Base-by-base conservation (phyloP, 208 protist genomes). In the Leishmania mexicana region DNA sequence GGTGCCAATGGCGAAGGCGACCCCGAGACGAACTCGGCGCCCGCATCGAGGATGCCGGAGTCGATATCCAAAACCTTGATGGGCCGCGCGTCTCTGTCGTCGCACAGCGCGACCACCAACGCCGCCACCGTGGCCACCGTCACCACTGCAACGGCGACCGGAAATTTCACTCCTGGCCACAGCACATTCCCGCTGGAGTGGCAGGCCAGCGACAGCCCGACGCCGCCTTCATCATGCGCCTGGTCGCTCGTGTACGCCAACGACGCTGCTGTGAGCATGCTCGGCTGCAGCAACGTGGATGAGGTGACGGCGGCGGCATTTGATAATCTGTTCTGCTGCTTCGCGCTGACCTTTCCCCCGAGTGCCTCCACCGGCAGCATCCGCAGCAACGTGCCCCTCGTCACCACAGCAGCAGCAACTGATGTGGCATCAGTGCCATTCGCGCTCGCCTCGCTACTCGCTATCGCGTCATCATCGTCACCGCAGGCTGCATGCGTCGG, bases 171-270 rank as follows among this genome's bases (percentile, higher is more conserved):
- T 10, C 28, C 45, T 35, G 21, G 24, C 4, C 24, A n/a, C 62
- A 42, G 10, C 60, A 51, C 45, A 51, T 11, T 53, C 6, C 58
- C 8, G 24, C 21, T 8, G 15, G n/a, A 47, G 19, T 8, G 45
- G 58, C 4, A 1, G 17, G 7, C 53, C 53, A 74, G 47, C 42
- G 42, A 53, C 38, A 51, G 47, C 10, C 10, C 15, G 70, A 54
- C 4, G 28, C 21, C 28, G 38, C 40, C 70, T 15, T 53, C 53
- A 45, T 38, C 58, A 53, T 35, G 70, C 3, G 60, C 78, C 2
- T 85, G 82, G 82, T 72, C 82, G 71, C 53, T 88, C 13, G 24
- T 85, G 13, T 80, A 74, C 74, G 85, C 81, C 17, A 88, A 88
- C 71, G 75, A 81, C 60, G 73, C 78, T 38, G 85, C 79, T 8